phyloP scores from a whole-genome alignment of 192 early-diverging fungal species.

The Umbelopsis sp. region DNA sequence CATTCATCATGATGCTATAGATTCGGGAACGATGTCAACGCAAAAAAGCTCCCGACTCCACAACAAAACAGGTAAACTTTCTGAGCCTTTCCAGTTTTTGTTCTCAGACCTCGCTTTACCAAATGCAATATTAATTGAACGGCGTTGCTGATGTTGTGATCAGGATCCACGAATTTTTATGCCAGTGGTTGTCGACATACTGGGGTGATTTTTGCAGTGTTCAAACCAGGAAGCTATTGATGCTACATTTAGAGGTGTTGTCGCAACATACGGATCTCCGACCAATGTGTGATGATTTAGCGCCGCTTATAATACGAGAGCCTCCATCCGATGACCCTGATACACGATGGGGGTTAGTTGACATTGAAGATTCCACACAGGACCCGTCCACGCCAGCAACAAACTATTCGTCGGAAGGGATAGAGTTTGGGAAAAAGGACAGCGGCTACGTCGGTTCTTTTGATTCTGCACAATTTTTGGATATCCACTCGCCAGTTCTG shows the following conservation, averaged over 20 bases:
- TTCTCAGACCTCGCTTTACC: too few species aligned
- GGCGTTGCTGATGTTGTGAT: not conserved
- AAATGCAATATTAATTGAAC: too few species aligned
- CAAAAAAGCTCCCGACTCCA: constrained; percentile 15
- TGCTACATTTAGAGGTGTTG: constrained; percentile 26
- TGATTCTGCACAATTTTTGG: constrained; percentile 8
- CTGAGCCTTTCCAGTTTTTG: too few species aligned
- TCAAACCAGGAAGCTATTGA: constrained; percentile 24
- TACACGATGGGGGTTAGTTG: constrained; percentile 23
- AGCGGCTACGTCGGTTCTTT: constrained; percentile 30
- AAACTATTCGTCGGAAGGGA: not conserved
- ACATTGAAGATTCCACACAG: constrained; percentile 19
- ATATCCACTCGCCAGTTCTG: not conserved
- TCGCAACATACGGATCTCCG: constrained; percentile 22
- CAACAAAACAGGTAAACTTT: constrained; percentile 27
- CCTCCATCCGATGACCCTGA: constrained; percentile 27
- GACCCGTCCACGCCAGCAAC: constrained; percentile 14
- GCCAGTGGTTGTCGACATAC: constrained; percentile 37
- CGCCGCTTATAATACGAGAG: constrained; percentile 31
- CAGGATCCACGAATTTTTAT: constrained; percentile 37
- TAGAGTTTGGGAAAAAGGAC: constrained; percentile 27
- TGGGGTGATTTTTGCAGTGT: constrained; percentile 40
- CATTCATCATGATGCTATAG: not conserved
- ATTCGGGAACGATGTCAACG: constrained; percentile 25
- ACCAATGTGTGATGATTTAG: constrained; percentile 28